Base-by-base conservation (phyloP, 805 yeast species). In the Novakomyces olei region DNA sequence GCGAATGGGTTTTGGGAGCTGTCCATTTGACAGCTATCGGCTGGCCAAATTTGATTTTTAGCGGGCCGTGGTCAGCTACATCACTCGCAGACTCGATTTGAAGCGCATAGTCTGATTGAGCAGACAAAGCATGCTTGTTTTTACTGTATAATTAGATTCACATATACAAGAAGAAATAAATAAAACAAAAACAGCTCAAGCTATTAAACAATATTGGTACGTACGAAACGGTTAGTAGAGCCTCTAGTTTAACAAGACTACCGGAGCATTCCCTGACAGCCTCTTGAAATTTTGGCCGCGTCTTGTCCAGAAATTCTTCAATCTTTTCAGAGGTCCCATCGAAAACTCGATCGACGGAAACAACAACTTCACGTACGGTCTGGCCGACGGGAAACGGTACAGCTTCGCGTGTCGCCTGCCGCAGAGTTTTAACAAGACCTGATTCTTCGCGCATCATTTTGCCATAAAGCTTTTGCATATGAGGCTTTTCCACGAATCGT, bases 391-490 rank as follows among this genome's bases (percentile, higher is more conserved):
- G n/a, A 4, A 14, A 19, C 5, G 50, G 51, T 15, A 41, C 37
- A 10, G 50, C 10, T 8, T 17, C 30, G 8, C 19, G 20, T n/a
- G 44, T 41, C 4, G 54, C 52, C 27, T 45, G 41, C 9, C 46
- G 48, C 29, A 57, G 39, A 24, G 57, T 48, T 37, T 50, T 53
- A 18, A 51, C 42, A n/a, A 57, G 50, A 5, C 62, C 62, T 18
- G 67, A 60, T 23, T 63, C 62, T 38, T 69, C 72, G 39, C 71
- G 56, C 31, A 65, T 47, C 34, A 57, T 59, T 39, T 67, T 69
- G 16, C 91, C 91, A 45, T 77, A 77, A 3, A 77, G 58, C 45
- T 68, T 70, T 36, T 68, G 63, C 76, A 77, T 72, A 45, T 77
- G 91, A 20, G 75, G 69, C 44, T 68, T 70, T 45, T 77, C 92